phyloP scores from a whole-genome alignment of 1,284 basidiomycete species.

The Erythrobasidium hasegawianum region DNA sequence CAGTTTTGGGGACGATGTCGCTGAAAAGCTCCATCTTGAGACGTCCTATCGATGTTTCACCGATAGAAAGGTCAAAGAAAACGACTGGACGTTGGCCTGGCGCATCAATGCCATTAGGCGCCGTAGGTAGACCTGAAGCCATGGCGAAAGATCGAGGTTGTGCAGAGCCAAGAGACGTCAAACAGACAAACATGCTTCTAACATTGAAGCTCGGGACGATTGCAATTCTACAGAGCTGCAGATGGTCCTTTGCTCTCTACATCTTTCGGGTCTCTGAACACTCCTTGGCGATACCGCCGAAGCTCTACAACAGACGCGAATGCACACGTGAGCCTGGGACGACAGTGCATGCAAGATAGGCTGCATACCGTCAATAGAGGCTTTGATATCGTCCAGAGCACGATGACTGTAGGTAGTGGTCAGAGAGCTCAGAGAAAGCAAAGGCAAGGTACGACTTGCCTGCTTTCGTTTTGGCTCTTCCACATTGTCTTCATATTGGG shows the following conservation, averaged over 20 bases:
- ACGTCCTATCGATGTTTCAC: conserved; percentile 58
- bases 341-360: not conserved
- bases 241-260: not conserved
- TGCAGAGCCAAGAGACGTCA: not conserved
- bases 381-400: conserved; percentile 26
- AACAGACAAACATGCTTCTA: not conserved
- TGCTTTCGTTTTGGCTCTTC: conserved; percentile 28
- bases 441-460: conserved; percentile 4
- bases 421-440: not conserved
- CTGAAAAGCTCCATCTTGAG: conserved; percentile 82
- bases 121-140: conserved; percentile 25
- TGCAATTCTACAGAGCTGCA: not conserved
- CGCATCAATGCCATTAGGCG: conserved; percentile 28
- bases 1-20: conserved; percentile 67
- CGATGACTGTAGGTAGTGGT: conserved; percentile 8
- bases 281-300: conserved; percentile 7
- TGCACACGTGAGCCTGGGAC: not conserved
- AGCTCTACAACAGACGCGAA: conserved; percentile 9
- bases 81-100: conserved; percentile 63
- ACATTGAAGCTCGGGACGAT: not conserved
- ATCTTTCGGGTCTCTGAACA: conserved; percentile 6
- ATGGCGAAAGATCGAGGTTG: not conserved
- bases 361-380: conserved; percentile 21
- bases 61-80: conserved; percentile 81
- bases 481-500: conserved; percentile 7